Evolutionary conservation across 78 protist genomes (phyloP).

Genomic region (Dictyostelium intermedium): DNA sequence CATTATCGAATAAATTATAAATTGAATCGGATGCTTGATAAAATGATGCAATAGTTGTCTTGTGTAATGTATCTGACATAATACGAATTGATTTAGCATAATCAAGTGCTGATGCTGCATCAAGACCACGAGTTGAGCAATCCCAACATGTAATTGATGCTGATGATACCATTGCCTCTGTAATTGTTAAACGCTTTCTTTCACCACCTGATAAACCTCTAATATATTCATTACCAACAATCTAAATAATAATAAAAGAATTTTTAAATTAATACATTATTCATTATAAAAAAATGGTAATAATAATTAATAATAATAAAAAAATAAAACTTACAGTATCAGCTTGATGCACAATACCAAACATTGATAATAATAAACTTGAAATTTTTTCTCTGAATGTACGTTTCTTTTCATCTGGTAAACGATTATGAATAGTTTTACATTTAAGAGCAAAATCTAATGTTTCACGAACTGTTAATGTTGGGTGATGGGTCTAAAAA

Average conservation of each 20-base stretch:
- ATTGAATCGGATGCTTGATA: slow-evolving; percentile 79
- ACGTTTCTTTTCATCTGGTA: slow-evolving; percentile 41
- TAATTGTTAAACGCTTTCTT: slow-evolving; percentile 65
- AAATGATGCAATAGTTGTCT: slow-evolving; percentile 62
- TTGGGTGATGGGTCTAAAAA: slow-evolving; percentile 41
- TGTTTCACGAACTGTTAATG: slow-evolving; percentile 70
- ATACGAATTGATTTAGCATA: slow-evolving; percentile 79
- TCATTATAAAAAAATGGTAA: background rate
- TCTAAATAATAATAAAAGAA: background rate
- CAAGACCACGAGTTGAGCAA: slow-evolving; percentile 83
- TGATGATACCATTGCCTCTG: slow-evolving; percentile 79
- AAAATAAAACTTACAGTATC: slow-evolving; percentile 26
- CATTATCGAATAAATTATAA: slow-evolving; percentile 64
- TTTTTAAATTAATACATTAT: background rate
- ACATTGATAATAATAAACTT: slow-evolving; percentile 39
- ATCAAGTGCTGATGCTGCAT: slow-evolving; percentile 81
- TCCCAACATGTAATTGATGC: slow-evolving; percentile 80
- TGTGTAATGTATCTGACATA: slow-evolving; percentile 67
- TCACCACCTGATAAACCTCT: slow-evolving; percentile 84
- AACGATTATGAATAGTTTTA: slow-evolving; percentile 39
- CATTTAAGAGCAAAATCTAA: slow-evolving; percentile 73
- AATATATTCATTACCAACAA: slow-evolving; percentile 80
- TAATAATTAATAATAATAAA: background rate
- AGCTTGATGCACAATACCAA: slow-evolving; percentile 46
- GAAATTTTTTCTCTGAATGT: slow-evolving; percentile 36